Evolutionary conservation across 2,329 filamentous ascomycete species (phyloP), one percentile per base, ranked within the genome.

Genomic region (Cytospora leucostoma): DNA sequence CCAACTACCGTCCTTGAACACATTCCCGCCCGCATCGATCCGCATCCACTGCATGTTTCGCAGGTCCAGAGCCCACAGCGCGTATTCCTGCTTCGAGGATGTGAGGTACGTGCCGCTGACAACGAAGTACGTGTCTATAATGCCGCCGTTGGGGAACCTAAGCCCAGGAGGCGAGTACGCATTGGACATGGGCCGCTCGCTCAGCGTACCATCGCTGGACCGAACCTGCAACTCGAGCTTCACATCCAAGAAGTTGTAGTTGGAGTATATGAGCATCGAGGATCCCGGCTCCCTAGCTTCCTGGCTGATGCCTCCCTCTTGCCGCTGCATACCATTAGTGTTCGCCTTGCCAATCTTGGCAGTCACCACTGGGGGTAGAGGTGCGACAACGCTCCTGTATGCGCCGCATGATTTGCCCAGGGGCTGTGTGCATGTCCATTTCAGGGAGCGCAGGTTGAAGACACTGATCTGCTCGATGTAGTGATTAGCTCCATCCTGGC

Each of bases 391-490:
- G 73, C 93, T 97, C 67, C 95, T 88, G 75, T 99, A 99, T 1
- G 95, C 95, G 67, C 95, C 95, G 73, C 95, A 99, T 71, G 92
- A 97, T 75, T 94, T 92, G 57, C 93, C 93, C 53, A 98, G 82
- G 1, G 88, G 82, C 67, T 92, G 91, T 1, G 93, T 97, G 19
- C 91, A 92, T 1, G 92, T 97, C 95, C 95, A 99, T 77, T 95
- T 96, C 65, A 98, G 79, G 74, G 92, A 97, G 56, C 95, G 87
- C 33, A 99, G 81, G 71, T 99, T 99, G 81, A 99, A 99, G 3
- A 99, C 92, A 73, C 93, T 98, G 67, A 99, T 96, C 76, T 99
- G 93, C 76, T 99, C 94, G 69, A 99, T 99, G 73, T 99, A 99
- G 74, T 97, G 93, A 74, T 99, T 99, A n/a, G 90, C 89, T 60